A percentile compares a stretch with the other conserved stretches of the same genome.
These are phyloP conservation scores for Ganoderma meredithae DNA, from an alignment of 1,284 basidiomycete species.

Conservation along the genomic window DNA sequence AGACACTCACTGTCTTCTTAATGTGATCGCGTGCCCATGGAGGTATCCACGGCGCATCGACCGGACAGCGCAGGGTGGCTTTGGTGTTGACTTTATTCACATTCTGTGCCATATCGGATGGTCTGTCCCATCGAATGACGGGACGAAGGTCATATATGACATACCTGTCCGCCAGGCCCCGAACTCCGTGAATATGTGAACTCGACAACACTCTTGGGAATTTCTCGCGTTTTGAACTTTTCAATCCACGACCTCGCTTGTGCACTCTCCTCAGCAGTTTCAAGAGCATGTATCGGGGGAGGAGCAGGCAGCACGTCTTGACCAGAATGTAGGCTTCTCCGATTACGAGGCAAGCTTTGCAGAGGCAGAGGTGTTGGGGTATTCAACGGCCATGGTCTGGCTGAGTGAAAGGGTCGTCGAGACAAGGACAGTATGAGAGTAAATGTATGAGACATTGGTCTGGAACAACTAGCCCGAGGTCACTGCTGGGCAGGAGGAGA, in stretches of 20 bases:
- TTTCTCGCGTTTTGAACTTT: conserved; percentile 49
- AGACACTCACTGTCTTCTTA: conserved; percentile 54
- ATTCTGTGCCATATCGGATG: conserved; percentile 54
- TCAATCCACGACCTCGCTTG: conserved; percentile 61
- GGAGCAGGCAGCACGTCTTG: conserved; percentile 42
- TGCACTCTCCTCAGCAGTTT: conserved; percentile 48
- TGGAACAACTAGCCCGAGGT: not conserved
- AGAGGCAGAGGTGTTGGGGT: no score
- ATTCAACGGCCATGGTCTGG: not conserved
- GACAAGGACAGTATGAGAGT: not conserved
- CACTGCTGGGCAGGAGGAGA: not conserved
- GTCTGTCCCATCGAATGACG: not conserved
- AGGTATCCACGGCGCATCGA: conserved; percentile 73
- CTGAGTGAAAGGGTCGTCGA: not conserved
- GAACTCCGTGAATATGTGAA: conserved; percentile 76
- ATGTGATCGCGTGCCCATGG: conserved; percentile 64
- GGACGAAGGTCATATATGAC: conserved; percentile 22
- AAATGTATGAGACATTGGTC: not conserved
- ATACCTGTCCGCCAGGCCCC: conserved; percentile 81
- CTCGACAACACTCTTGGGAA: conserved; percentile 61
- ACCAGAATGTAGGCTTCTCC: conserved; percentile 15
- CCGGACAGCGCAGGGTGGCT: conserved; percentile 63
- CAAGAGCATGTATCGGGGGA: conserved; percentile 44
- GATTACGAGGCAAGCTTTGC: no score
- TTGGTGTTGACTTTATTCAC: conserved; percentile 88